Base-by-base conservation (phyloP, 176 grass and related monocot genomes). In the Cenchrus fungigraminus region DNA sequence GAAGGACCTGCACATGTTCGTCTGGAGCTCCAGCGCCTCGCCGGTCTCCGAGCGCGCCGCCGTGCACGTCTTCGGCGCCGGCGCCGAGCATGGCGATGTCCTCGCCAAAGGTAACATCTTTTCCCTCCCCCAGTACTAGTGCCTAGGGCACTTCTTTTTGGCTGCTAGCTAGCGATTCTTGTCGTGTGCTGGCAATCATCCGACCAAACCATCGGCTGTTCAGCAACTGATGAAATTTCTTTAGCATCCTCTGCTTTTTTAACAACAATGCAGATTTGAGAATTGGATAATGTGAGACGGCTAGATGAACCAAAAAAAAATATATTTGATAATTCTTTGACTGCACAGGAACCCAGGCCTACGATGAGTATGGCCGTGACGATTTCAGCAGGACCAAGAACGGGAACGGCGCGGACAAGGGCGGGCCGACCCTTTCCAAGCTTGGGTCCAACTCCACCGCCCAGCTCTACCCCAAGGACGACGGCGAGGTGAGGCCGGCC, bases 1-100 rank as follows among this genome's bases (percentile, higher is more conserved):
- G 34, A 97, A 90, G 73, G 95, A 97, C 58, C 91, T 99, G 73
- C 97, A 96, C 86, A 99, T 99, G 97, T 96, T 99, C 83, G 91
- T 99, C 9, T 99, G 97, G 97, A 99, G 97, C 88, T 94, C 97
- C 53, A 99, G 97, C 74, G 93, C 94, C n/a, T 99, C 97, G 12
- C 97, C 97, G 80, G 92, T 92, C 34, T 97, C 94, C 14, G 79
- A 98, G 81, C 77, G 92, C 82, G 43, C 4, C 43, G 43, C 43
- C 43, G 43, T 44, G 4, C 43, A 17, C 17, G 87, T 83, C 84
- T 98, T 95, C 61, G 86, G 80, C 0, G 84, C 65, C 51, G 88
- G 8, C 45, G 37, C 57, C 20, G 92, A 92, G 5, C 91, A 91
- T 19, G 89, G 65, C 60, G 92, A 91, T 75, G 83, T 89, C 76